Conservation (phyloP, 176 grass and related monocot genomes). For the Triticum monococcum region DNA sequence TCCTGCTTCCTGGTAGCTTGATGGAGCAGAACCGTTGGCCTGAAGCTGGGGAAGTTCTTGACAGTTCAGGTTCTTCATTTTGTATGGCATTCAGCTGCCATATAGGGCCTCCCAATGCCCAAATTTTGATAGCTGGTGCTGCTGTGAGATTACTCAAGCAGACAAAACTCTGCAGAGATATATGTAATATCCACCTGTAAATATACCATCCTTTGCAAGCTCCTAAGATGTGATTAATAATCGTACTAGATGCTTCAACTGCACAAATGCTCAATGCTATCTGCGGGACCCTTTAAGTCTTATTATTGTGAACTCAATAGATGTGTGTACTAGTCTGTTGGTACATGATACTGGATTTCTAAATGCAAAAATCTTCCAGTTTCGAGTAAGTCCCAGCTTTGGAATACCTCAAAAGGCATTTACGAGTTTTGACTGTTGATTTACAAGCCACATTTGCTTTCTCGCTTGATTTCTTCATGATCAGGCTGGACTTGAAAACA, state of each 20-base stretch:
- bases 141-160: constrained; percentile 2
- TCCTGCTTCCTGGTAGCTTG: not conserved
- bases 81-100: constrained; percentile 23
- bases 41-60: not conserved
- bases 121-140: constrained; percentile 14
- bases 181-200: constrained; percentile 26
- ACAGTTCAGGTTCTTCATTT: constrained; percentile 21
- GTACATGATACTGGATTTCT: not conserved
- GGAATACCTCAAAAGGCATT: not conserved
- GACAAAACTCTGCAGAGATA: not conserved
- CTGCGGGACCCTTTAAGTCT: not conserved
- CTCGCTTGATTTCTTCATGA: not conserved
- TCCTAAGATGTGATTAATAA: constrained; percentile 9
- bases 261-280: not conserved
- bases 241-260: not conserved
- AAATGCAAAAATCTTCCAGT: not conserved
- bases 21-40: constrained; percentile 2
- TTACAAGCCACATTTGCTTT: not conserved
- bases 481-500: not conserved
- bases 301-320: not conserved
- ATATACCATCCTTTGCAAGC: constrained; percentile 36
- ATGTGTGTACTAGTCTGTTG: not conserved
- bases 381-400: not conserved
- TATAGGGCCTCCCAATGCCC: not conserved
- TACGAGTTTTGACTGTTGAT: not conserved